Conservation (phyloP, 352 stramenopile species). For the Pythium diclinum region DNA sequence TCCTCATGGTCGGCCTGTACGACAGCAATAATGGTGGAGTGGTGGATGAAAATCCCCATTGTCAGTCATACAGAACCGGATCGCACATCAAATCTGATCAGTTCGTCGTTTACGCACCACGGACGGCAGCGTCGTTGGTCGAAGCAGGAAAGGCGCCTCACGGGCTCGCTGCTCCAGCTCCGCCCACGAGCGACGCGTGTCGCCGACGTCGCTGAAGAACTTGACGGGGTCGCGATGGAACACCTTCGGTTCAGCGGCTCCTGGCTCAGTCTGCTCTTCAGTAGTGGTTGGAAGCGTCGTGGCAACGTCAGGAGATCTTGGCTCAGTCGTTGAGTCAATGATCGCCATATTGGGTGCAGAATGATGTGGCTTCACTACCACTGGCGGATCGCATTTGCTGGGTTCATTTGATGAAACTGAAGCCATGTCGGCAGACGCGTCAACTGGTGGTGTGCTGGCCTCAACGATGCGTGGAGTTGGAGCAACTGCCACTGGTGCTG, state of each 20-base stretch:
- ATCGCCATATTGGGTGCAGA: background rate
- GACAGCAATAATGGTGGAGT: background rate
- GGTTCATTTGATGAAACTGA: background rate
- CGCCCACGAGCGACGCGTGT: conserved; percentile 58
- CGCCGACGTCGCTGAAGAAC: conserved; percentile 39
- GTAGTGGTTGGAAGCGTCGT: background rate
- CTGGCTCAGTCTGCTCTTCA: background rate
- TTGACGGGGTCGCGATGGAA: conserved; percentile 22
- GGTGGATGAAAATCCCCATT: background rate
- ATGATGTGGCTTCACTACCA: background rate
- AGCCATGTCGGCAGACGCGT: background rate
- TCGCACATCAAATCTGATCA: background rate
- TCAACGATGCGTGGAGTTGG: background rate
- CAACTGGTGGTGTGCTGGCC: background rate
- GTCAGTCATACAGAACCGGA: background rate
- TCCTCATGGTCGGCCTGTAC: background rate
- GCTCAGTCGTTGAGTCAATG: conserved; percentile 1
- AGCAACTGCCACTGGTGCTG: background rate
- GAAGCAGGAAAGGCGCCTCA: conserved; percentile 41
- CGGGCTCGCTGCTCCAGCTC: conserved; percentile 57
- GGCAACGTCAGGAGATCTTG: background rate
- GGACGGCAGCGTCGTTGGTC: conserved; percentile 51
- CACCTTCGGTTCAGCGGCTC: conserved; percentile 4
- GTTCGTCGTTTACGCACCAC: conserved; percentile 22
- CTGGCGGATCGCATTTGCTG: background rate